Evolutionary conservation across 345 rosid genomes (phyloP).

Genomic region (Murraya paniculata): DNA sequence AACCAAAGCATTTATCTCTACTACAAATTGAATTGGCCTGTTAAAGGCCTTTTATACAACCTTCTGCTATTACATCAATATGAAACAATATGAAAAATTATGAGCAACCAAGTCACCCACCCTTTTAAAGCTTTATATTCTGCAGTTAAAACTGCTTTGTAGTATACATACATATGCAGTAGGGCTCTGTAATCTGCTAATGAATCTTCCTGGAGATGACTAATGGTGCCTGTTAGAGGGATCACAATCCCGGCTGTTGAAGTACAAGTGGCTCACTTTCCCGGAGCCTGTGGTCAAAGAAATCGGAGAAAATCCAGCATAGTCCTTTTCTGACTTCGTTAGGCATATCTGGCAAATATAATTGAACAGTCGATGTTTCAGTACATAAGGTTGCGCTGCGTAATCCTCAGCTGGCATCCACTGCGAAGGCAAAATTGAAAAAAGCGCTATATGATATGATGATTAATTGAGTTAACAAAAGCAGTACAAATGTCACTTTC

Average conservation of each 20-base stretch:
- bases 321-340: conserved; percentile 37
- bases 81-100: neutral
- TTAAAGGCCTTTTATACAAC: too few species aligned
- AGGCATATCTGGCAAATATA: conserved; percentile 55
- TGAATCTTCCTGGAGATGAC: neutral
- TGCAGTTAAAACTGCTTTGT: too few species aligned
- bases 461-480: too few species aligned
- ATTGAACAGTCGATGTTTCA: conserved; percentile 40
- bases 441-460: neutral
- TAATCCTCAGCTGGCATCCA: conserved; percentile 78
- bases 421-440: conserved; percentile 22
- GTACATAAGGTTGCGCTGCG: conserved; percentile 51
- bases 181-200: neutral
- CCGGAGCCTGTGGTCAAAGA: conserved; percentile 45
- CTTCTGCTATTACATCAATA: too few species aligned
- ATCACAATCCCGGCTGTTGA: conserved; percentile 32
- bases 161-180: too few species aligned
- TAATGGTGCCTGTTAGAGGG: neutral
- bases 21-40: neutral
- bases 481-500: too few species aligned
- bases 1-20: neutral
- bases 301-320: conserved; percentile 49
- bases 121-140: neutral
- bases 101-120: neutral
- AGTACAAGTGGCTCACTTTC: conserved; percentile 42